Evolutionary conservation across 768 basidiomycete species (phyloP).

Genomic region (Lentinula guzmanii): DNA sequence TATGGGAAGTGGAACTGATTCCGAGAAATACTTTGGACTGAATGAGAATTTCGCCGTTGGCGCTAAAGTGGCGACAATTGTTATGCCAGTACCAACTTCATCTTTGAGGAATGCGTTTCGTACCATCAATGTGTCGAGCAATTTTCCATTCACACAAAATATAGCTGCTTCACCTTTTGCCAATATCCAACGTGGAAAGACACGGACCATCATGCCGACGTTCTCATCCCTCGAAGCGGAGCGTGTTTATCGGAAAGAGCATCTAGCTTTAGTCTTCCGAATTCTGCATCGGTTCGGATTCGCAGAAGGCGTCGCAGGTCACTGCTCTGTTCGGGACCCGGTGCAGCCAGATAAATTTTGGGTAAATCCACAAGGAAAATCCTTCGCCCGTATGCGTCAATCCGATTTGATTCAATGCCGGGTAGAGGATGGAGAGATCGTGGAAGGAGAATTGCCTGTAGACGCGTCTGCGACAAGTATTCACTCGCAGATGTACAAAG

Average conservation of each 20-base stretch:
- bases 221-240: slow-evolving; percentile 30
- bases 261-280: slow-evolving; percentile 39
- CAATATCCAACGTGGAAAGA: slow-evolving; percentile 1
- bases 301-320: slow-evolving; percentile 38
- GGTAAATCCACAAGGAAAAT: slow-evolving; percentile 33
- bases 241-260: slow-evolving; percentile 36
- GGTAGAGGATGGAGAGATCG: slow-evolving; percentile 1
- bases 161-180: neutral
- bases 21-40: too few relatives aligned
- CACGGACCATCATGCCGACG: slow-evolving; percentile 22
- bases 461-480: slow-evolving; percentile 1
- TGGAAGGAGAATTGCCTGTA: neutral
- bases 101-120: neutral
- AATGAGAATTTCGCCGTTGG: too few relatives aligned
- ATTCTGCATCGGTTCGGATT: slow-evolving; percentile 30
- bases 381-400: slow-evolving; percentile 5
- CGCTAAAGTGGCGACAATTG: too few relatives aligned
- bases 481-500: neutral
- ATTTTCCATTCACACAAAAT: neutral
- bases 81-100: neutral
- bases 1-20: too few relatives aligned
- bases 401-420: slow-evolving; percentile 2
- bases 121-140: neutral
- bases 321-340: slow-evolving; percentile 44
- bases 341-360: slow-evolving; percentile 37